Base-by-base conservation (phyloP, 768 basidiomycete genomes). In the Pholiota molesta region DNA sequence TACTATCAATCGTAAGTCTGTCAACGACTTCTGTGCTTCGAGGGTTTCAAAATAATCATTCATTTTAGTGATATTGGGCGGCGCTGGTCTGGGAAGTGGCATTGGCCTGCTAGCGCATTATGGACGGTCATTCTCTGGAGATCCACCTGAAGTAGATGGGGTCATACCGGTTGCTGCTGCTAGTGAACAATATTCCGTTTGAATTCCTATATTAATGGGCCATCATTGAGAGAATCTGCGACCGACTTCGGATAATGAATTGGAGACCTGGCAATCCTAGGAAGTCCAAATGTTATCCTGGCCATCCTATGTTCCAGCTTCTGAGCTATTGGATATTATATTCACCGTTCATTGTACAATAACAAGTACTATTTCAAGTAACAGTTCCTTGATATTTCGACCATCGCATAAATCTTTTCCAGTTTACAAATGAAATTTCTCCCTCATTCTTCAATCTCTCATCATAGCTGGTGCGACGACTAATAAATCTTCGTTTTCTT, bases 71-170 rank as follows among this genome's bases (percentile, higher is more conserved):
- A 80, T 91, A 14, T 74, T 91, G 10, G 91, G 91, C 33, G 91
- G 91, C 11, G 86, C 87, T 33, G 87, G 88, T 19, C 67, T 91
- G 6, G 91, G 91, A 9, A 83, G 85, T 60, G 82, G 80, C 5
- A 71, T 83, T 6, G 91, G 91, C 19, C 71, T 88, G 39, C 60
- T 88, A 23, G 75, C 82, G 14, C 89, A 91, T 69, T 80, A 86
- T 60, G 74, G 75, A 28, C 79, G 85, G 61, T 78, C 76, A 11
- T 51, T 85, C n/a, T 76, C 82, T 31, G 88, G 87, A 23, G 83
- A 90, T 65, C 73, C 76, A 62, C 74, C 54, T 66, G 73, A 67
- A 72, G 79, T 44, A 75, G 58, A 71, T 19, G 54, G 68, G 33
- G 49, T 63, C 40, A 57, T 65, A 9, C 42, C 80, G 21, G 42